Conservation (phyloP, 352 stramenopile species). For the Phytophthora pinifolia region DNA sequence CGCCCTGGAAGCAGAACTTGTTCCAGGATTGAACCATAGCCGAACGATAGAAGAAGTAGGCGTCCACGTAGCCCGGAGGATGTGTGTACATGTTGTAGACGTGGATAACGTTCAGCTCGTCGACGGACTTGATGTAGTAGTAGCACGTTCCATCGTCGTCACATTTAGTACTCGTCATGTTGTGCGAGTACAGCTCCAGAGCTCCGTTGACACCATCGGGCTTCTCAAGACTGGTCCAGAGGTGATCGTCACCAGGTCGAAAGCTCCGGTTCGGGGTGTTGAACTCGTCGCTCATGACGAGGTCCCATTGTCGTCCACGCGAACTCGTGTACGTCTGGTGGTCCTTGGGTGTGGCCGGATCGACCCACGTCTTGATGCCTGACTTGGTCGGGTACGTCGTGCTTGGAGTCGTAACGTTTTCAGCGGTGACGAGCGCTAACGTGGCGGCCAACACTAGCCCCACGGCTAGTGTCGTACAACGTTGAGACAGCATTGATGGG, state of each 20-base stretch:
- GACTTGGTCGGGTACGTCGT: constrained; percentile 37
- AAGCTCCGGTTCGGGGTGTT: constrained; percentile 89
- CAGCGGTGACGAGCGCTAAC: constrained; percentile 7
- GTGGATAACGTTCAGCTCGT: too few relatives aligned
- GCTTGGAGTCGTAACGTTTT: constrained; percentile 10
- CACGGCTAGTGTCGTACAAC: constrained; percentile 1
- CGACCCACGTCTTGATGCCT: constrained; percentile 48
- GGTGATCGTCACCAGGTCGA: constrained; percentile 88
- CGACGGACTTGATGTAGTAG: too few relatives aligned
- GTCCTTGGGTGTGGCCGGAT: constrained; percentile 53
- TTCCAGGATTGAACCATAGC: constrained; percentile 93
- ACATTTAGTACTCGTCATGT: constrained; percentile 69
- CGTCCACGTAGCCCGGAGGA: constrained; percentile 45
- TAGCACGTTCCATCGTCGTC: constrained; percentile 54
- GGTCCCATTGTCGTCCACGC: constrained; percentile 44
- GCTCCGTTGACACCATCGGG: constrained; percentile 91
- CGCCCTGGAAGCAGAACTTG: constrained; percentile 92
- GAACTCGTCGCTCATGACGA: constrained; percentile 96
- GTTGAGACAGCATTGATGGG: constrained; percentile 15
- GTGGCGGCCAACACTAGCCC: background rate
- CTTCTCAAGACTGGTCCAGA: constrained; percentile 94
- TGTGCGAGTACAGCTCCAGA: constrained; percentile 92
- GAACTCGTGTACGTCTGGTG: too few relatives aligned
- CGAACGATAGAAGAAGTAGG: constrained; percentile 50
- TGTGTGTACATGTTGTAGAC: constrained; percentile 62